Evolutionary conservation across 345 rosid species (phyloP).

Genomic region (Kernera saxatilis): DNA sequence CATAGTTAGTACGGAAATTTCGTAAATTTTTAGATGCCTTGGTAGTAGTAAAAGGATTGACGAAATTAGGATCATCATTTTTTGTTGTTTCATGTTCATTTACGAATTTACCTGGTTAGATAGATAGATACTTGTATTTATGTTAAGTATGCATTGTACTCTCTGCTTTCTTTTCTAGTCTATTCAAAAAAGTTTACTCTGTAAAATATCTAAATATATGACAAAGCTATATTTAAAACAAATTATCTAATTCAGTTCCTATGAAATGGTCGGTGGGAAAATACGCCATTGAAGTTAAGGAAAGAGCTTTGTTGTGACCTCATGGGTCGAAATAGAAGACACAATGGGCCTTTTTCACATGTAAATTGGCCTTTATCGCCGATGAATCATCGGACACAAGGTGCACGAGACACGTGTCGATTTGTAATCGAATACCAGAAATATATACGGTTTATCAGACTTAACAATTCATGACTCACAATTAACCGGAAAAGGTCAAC

Average conservation of each 20-base stretch:
- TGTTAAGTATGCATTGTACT: background rate
- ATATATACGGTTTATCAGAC: background rate
- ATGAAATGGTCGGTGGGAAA: background rate
- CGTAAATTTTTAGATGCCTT: background rate
- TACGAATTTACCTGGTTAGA: no score
- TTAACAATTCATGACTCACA: background rate
- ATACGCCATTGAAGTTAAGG: background rate
- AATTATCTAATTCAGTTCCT: background rate
- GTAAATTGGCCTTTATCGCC: background rate
- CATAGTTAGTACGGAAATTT: background rate
- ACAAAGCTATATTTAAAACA: background rate
- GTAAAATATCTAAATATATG: no score
- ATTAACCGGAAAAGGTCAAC: constrained; percentile 8
- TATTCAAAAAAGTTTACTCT: no score
- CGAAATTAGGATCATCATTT: background rate
- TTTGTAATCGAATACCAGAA: background rate
- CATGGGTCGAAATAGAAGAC: background rate
- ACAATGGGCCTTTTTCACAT: constrained; percentile 10
- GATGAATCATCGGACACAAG: background rate
- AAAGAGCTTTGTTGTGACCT: background rate
- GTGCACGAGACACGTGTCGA: background rate
- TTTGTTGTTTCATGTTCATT: no score
- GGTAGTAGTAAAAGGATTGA: background rate
- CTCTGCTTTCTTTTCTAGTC: background rate
- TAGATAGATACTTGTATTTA: no score